Evolutionary conservation across 805 yeast species (phyloP), one percentile per base, ranked within the genome.

Genomic region (Candida silvicultrix): DNA sequence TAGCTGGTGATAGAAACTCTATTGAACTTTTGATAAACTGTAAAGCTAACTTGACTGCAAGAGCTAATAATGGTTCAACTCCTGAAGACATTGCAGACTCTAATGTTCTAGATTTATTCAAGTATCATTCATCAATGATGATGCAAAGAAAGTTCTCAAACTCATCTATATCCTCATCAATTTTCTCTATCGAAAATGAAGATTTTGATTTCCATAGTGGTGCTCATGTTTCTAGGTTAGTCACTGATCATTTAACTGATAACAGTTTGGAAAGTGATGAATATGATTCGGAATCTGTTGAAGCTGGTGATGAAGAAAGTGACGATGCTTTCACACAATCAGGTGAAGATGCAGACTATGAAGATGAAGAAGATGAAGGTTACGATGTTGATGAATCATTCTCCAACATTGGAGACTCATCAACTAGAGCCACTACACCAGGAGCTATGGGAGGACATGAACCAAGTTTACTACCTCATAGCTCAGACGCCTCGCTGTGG

Each of bases 1-100:
- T 90, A 54, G 71, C 74, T 53, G 96, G 96, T 29, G 76, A 85
- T 57, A 69, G 86, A 43, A 82, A 77, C 41, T 71, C 84, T 36
- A 84, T 87, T 49, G 73, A 75, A 39, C 58, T 83, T 38, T 71
- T 87, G 51, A 60, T 83, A 38, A 80, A 74, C 34, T 81, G 84
- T 59, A 83, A 81, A 43, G 85, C 92, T 1, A 80, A 77, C 53
- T 64, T 76, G 51, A 68, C 71, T 35, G 61, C 74, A 46, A 76
- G 67, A 56, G 71, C 85, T 22, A 65, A 71, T 41, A 77, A 76
- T 53, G 83, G 83, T 14, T 43, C 70, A 19, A 65, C 70, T 2
- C 68, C 76, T 49, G 64, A 58, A 40, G 74, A 69, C 49, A 65
- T 73, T 44, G 67, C 73, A 14, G 73, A 68, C 48, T 57, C 57